Percentiles rank a stretch among this genome's conserved stretches.
phyloP scores from a whole-genome alignment of 129 eudicot species.

The Chrysanthemum lavandulifolium region DNA sequence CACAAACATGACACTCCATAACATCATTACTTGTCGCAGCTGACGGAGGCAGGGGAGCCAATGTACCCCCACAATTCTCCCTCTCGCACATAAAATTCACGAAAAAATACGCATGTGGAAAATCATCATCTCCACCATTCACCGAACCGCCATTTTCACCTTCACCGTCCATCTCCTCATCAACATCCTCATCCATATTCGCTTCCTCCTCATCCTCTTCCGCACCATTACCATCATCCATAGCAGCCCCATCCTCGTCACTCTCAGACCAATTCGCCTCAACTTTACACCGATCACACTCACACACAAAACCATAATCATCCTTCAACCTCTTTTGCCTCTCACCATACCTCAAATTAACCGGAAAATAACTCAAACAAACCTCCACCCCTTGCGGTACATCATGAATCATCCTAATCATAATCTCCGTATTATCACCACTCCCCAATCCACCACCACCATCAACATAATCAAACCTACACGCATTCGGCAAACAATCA shows the following conservation, averaged over 20 bases:
- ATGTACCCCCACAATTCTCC: too few relatives aligned
- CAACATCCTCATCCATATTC: constrained; percentile 41
- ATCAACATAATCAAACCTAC: constrained; percentile 82
- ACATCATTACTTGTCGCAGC: not conserved
- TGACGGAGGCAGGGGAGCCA: constrained; percentile 31
- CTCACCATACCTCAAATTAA: constrained; percentile 59
- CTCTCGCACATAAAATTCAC: too few relatives aligned
- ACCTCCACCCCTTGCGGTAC: constrained; percentile 70
- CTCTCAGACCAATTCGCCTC: constrained; percentile 83
- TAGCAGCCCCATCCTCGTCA: constrained; percentile 48
- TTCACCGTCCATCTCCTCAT: constrained; percentile 36
- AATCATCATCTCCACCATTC: constrained; percentile 51
- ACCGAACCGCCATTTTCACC: constrained; percentile 24
- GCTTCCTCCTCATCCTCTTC: constrained; percentile 26
- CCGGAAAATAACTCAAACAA: constrained; percentile 90
- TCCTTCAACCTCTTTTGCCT: constrained; percentile 71
- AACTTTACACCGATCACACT: constrained; percentile 85
- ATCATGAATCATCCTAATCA: constrained; percentile 76
- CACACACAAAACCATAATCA: constrained; percentile 69
- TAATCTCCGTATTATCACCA: constrained; percentile 50
- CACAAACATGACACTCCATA: constrained; percentile 91
- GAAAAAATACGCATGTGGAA: constrained; percentile 74
- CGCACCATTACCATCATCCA: not conserved
- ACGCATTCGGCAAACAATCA: constrained; percentile 90
- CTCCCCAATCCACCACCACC: constrained; percentile 2